phyloP scores from a whole-genome alignment of 2,329 filamentous ascomycete genomes.

The Aspergillus transmontanensis region DNA sequence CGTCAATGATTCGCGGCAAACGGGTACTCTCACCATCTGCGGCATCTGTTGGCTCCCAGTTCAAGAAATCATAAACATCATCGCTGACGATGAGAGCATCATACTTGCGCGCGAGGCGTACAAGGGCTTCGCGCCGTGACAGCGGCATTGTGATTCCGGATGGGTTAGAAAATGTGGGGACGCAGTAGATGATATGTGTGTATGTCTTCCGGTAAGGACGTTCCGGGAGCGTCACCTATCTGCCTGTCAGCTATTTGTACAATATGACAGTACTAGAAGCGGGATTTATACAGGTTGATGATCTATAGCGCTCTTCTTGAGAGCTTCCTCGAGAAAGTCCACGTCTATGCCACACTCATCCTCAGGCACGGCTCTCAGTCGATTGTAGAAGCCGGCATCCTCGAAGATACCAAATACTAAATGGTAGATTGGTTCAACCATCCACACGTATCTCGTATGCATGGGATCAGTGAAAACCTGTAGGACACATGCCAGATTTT shows the following conservation, averaged over 20 bases:
- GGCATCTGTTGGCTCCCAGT: slow-evolving; percentile 62
- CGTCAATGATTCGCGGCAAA: slow-evolving; percentile 70
- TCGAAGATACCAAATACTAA: slow-evolving; percentile 80
- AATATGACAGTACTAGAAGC: slow-evolving; percentile 15
- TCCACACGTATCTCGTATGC: slow-evolving; percentile 75
- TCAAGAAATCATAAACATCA: slow-evolving; percentile 91
- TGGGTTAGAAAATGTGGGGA: slow-evolving; percentile 87
- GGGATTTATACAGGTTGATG: neutral
- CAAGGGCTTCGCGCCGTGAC: slow-evolving; percentile 65
- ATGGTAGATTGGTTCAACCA: slow-evolving; percentile 80
- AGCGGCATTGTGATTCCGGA: slow-evolving; percentile 80
- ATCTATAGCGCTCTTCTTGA: neutral
- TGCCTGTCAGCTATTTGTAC: neutral
- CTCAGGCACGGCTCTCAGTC: slow-evolving; percentile 71
- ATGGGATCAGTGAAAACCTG: slow-evolving; percentile 78
- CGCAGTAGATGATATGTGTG: slow-evolving; percentile 81
- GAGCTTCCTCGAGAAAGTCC: slow-evolving; percentile 55
- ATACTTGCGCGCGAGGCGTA: slow-evolving; percentile 72
- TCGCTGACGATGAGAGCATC: slow-evolving; percentile 82
- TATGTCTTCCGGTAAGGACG: slow-evolving; percentile 73
- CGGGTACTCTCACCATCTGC: neutral
- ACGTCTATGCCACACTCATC: slow-evolving; percentile 76
- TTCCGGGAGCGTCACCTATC: slow-evolving; percentile 30
- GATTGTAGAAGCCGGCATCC: slow-evolving; percentile 71
- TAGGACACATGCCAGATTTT: slow-evolving; percentile 75